A percentile compares a stretch with the other conserved stretches of the same genome.
These are phyloP conservation scores for Macrophomina phaseolina DNA, from an alignment of 2,329 filamentous ascomycete genomes.

Conservation along the genomic window DNA sequence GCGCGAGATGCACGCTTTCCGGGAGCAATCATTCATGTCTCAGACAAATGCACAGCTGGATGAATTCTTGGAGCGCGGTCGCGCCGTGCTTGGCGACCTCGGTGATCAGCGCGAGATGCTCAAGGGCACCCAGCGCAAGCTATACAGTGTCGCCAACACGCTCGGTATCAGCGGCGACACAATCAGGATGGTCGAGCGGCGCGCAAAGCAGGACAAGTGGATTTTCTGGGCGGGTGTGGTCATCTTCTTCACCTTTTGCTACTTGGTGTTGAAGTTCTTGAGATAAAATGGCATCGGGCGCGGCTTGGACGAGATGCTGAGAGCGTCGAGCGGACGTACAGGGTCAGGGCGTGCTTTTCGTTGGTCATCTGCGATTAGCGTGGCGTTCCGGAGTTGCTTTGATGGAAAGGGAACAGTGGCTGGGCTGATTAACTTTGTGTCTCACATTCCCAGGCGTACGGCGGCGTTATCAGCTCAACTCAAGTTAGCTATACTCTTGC, in stretches of 20 bases:
- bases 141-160: conserved; percentile 94
- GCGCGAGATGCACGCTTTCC: conserved; percentile 81
- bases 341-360: background rate
- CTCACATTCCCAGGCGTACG: conserved; percentile 4
- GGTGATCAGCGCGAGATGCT: conserved; percentile 91
- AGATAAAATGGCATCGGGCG: conserved; percentile 52
- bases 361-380: conserved; percentile 16
- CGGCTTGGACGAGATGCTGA: background rate
- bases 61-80: conserved; percentile 89
- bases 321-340: background rate
- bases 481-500: background rate
- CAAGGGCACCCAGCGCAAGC: conserved; percentile 87
- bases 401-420: background rate
- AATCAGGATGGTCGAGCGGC: conserved; percentile 92
- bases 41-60: conserved; percentile 85
- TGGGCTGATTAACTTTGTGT: background rate
- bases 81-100: conserved; percentile 87
- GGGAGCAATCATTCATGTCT: conserved; percentile 87
- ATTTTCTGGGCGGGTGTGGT: conserved; percentile 90
- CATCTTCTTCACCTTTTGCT: conserved; percentile 90
- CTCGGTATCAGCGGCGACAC: conserved; percentile 93
- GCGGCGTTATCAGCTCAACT: background rate
- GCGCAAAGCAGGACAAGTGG: conserved; percentile 96
- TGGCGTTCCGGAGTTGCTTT: conserved; percentile 15
- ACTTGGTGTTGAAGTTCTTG: conserved; percentile 85